Conservation (phyloP, 208 protist genomes). For the Balamuthia mandrillaris region DNA sequence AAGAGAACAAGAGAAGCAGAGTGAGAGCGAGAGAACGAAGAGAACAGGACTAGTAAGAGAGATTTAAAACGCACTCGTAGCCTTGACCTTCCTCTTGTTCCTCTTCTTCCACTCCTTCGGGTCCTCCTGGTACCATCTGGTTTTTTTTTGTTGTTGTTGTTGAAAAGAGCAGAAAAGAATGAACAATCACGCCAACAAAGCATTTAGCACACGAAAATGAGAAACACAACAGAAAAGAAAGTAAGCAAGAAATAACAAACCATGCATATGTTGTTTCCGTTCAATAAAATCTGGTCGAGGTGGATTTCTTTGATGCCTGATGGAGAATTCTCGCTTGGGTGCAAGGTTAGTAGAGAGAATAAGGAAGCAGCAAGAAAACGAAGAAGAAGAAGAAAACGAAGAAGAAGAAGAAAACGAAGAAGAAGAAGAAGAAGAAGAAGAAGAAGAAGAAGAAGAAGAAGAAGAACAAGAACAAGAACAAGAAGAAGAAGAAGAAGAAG, state of each 20-base stretch:
- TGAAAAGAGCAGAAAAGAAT: too few species aligned
- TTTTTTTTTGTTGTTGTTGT: too few species aligned
- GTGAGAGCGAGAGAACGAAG: too few species aligned
- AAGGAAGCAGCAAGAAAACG: neutral
- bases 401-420: neutral
- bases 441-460: neutral
- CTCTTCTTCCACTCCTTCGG: conserved; percentile 5
- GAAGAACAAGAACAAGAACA: neutral
- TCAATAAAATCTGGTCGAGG: conserved; percentile 72
- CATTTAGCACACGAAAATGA: neutral
- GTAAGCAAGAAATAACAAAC: neutral
- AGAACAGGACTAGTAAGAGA: too few species aligned
- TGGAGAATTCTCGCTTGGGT: conserved; percentile 67
- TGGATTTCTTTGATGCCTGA: conserved; percentile 63
- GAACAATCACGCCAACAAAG: neutral
- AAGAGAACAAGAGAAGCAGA: too few species aligned
- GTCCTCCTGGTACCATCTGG: conserved; percentile 15
- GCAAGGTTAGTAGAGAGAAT: neutral
- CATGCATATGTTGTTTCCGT: conserved; percentile 69
- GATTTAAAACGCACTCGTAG: too few species aligned
- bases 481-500: neutral
- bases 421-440: neutral
- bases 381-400: conserved; percentile 50
- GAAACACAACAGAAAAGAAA: too few species aligned
- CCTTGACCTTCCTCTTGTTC: too few species aligned